Base-by-base conservation (phyloP, 805 yeast genomes). In the Barnettozyma populi region DNA sequence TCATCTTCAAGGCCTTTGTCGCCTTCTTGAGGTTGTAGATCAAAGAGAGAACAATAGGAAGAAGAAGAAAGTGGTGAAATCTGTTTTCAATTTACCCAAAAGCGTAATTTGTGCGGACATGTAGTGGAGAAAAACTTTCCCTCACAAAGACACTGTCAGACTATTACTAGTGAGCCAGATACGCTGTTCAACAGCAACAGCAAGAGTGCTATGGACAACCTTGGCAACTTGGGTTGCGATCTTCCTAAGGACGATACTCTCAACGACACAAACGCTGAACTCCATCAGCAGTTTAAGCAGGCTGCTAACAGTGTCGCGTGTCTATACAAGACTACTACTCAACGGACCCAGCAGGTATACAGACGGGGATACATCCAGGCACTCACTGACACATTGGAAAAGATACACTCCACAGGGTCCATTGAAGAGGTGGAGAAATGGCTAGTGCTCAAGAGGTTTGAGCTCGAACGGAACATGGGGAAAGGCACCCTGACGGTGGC, bases 221-320 rank as follows among this genome's bases (percentile, higher is more conserved):
- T 41, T 8, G 13, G 21, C 14, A 45, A 21, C 19, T 36, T 27
- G 29, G 16, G 18, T 14, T 24, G 18, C 11, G 7, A 80, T 3
- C 67, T 78, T 10, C 71, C 69, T 37, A 75, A 75, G 9, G 27
- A 21, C 32, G 70, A 70, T 8, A 66, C 79, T n/a, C 61, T 79
- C 1, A 63, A 66, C 24, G 75, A 73, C 35, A 64, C 80, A 37
- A 76, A 75, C 51, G 62, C 63, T 21, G 84, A 81, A 34, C 65
- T 84, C n/a, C 70, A 80, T 0, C 64, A 68, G n/a, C 84, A 82
- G 58, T 84, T 84, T 66, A 82, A 80, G 61, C 73, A 72, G 47
- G 90, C 90, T 7, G 90, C 90, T 24, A 76, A 82, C 47, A 75
- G 86, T 7, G 86, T 84, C 24, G 85, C 89, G 8, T 73, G 82